A percentile compares a stretch with the other conserved stretches of the same genome.
These are phyloP conservation scores for Talaromyces funiculosus DNA, from an alignment of 2,329 filamentous ascomycete genomes.

Conservation along the genomic window DNA sequence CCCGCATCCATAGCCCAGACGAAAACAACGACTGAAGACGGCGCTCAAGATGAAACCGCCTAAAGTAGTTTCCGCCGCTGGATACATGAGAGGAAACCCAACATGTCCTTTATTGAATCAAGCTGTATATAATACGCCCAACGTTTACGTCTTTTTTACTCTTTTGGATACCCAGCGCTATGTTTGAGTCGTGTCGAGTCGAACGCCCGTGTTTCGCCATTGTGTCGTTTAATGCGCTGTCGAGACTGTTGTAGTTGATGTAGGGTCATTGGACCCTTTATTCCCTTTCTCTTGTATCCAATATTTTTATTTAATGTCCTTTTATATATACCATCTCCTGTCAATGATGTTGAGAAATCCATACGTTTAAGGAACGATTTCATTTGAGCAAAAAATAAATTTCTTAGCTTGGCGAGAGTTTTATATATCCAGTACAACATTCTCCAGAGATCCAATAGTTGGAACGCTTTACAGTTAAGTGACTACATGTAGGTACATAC, in stretches of 20 bases:
- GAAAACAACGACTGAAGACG: not conserved
- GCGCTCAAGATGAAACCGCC: not conserved
- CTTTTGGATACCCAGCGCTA: not conserved
- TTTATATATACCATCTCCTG: not conserved
- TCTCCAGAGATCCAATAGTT: too few relatives aligned
- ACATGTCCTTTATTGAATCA: not conserved
- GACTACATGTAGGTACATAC: too few relatives aligned
- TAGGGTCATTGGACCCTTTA: not conserved
- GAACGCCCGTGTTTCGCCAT: not conserved
- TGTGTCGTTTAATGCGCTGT: not conserved
- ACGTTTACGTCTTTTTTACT: not conserved
- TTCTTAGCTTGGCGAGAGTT: too few relatives aligned
- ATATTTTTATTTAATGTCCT: not conserved
- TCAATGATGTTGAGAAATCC: not conserved
- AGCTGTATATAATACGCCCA: not conserved
- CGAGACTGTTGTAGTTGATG: not conserved
- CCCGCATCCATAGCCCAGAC: constrained; percentile 7
- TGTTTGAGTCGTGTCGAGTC: not conserved
- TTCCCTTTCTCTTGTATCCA: not conserved
- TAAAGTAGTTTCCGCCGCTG: not conserved
- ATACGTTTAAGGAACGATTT: not conserved
- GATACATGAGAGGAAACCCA: not conserved
- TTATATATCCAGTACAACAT: too few relatives aligned
- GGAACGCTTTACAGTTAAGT: too few relatives aligned
- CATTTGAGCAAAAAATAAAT: too few relatives aligned